Conservation (phyloP, 2,329 filamentous ascomycete genomes). For the Cercospora zeae-maydis region DNA sequence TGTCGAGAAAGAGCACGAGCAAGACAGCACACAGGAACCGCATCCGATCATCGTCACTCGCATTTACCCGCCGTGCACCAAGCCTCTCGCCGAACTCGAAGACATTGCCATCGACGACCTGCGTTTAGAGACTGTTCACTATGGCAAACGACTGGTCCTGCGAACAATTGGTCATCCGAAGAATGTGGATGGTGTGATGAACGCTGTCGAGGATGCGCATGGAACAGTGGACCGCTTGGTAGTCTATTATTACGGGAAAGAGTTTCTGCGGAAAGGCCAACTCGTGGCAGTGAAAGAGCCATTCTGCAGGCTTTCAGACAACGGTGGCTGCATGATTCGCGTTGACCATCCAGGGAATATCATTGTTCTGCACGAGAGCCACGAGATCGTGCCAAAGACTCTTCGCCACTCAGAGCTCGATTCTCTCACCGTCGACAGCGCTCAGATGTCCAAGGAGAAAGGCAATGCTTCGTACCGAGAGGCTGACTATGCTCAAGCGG, state of each 20-base stretch:
- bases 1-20: neutral
- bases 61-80: constrained; percentile 25
- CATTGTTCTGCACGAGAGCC: constrained; percentile 15
- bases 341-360: constrained; percentile 33
- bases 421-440: constrained; percentile 2
- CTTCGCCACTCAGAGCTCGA: neutral
- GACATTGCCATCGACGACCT: constrained; percentile 24
- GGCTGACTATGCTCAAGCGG: constrained; percentile 21
- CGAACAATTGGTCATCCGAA: constrained; percentile 20
- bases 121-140: constrained; percentile 25
- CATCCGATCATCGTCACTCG: constrained; percentile 14
- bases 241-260: constrained; percentile 14
- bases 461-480: constrained; percentile 23
- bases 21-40: neutral
- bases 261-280: constrained; percentile 14
- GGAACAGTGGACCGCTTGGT: constrained; percentile 35
- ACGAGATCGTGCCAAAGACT: constrained; percentile 12
- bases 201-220: constrained; percentile 37
- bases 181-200: constrained; percentile 11
- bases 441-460: constrained; percentile 18
- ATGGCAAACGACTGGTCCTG: constrained; percentile 22
- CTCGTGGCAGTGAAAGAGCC: constrained; percentile 32
- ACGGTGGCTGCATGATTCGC: constrained; percentile 20
- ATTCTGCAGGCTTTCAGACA: constrained; percentile 22
- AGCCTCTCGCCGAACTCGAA: constrained; percentile 16